These are phyloP conservation scores for Nemania sp. DNA, from an alignment of 2,329 filamentous ascomycete genomes.

Conservation along the genomic window DNA sequence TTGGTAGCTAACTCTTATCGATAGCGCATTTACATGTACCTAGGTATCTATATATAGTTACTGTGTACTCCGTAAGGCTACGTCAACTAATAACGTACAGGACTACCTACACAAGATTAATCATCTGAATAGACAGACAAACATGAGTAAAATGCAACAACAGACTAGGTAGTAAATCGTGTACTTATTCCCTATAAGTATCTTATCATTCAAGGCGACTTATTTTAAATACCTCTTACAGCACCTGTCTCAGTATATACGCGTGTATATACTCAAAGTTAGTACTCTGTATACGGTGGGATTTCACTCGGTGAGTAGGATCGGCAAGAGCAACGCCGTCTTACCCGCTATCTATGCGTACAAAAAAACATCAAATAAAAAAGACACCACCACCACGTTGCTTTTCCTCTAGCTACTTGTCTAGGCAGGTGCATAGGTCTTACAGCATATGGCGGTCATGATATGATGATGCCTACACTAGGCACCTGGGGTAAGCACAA, in stretches of 20 bases:
- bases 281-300: too few species aligned
- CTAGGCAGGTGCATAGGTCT: conserved; percentile 1
- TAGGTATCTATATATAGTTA: background rate
- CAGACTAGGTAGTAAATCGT: background rate
- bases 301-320: background rate
- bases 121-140: too few species aligned
- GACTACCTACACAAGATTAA: too few species aligned
- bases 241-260: background rate
- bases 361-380: background rate
- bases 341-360: background rate
- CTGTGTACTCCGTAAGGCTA: too few species aligned
- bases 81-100: too few species aligned
- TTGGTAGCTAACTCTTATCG: conserved; percentile 24
- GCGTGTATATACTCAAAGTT: too few species aligned
- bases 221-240: too few species aligned
- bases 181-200: too few species aligned
- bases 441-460: background rate
- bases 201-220: too few species aligned
- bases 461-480: background rate
- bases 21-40: conserved; percentile 16
- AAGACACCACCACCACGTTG: background rate
- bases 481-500: background rate
- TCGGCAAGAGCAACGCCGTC: background rate
- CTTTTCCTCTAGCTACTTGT: conserved; percentile 1
- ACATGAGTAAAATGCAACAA: too few species aligned